Evolutionary conservation across 2,329 filamentous ascomycete genomes (phyloP), one percentile per base, ranked within the genome.

Genomic region (Claviceps sp.): DNA sequence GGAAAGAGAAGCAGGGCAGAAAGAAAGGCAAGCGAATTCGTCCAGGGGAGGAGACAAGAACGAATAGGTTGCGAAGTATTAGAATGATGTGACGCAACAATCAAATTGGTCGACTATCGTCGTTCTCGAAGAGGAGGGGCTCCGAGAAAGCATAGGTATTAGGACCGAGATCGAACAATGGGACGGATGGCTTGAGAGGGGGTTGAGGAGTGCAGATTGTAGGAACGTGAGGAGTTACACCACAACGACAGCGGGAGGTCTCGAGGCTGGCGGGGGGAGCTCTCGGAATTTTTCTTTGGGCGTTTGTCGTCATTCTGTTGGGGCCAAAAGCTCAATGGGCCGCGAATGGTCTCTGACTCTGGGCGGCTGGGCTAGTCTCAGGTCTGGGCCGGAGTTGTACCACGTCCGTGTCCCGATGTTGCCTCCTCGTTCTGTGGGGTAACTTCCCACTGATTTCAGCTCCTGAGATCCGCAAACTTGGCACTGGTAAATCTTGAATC

Each of bases 241-340:
- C 37, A 50, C 20, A 24, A 37, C 26, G 43, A 6, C 22, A 24
- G 42, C 18, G 34, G 18, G 18, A 51, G 16, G 26, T 52, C 40
- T 46, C 8, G 37, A 44, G 37, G 41, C 18, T 42, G 41, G 51
- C 30, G 6, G 43, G 42, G 41, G 47, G 37, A 45, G 20, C 43
- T 46, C 24, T 30, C 14, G 16, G 30, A 43, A 46, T 37, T 43
- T 44, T 46, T 52, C 41, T 54, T 54, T 50, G 37, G 20, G 34
- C n/a, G 41, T 34, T 51, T 52, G 50, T 48, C 53, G 52, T 49
- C 44, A 53, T 51, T 53, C 53, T 55, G 53, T 55, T 55, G 51
- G 53, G 53, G 51, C 41, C 48, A 55, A 52, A 52, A 47, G 34
- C 44, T 52, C 47, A 54, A 47, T 50, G 26, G 42, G 13, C 24